Conservation (phyloP, 2,329 filamentous ascomycete species). For the Pestalotiopsis fici region DNA sequence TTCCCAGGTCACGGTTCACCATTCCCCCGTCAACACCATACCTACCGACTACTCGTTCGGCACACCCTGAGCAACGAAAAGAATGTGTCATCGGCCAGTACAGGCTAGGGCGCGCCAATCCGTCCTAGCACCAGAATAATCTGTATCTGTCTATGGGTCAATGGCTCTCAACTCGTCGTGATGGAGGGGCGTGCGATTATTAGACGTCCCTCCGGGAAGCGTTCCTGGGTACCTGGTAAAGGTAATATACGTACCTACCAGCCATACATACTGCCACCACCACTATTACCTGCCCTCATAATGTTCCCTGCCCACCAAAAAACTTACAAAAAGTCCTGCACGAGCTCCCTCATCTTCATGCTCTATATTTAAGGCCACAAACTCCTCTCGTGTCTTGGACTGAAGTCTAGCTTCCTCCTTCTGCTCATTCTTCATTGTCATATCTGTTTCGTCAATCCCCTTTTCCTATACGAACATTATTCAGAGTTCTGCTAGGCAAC, state of each 20-base stretch:
- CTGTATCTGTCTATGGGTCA: not conserved
- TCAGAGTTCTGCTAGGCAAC: constrained; percentile 8
- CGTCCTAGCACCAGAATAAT: not conserved
- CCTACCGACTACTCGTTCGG: not conserved
- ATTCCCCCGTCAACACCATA: not conserved
- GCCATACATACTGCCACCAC: too few species aligned
- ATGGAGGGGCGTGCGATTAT: constrained; percentile 5
- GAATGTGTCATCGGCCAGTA: constrained; percentile 8
- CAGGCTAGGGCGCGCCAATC: not conserved
- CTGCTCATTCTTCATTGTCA: not conserved
- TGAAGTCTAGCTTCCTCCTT: not conserved
- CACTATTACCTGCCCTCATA: not conserved
- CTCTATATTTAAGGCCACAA: constrained; percentile 9
- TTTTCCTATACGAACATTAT: not conserved
- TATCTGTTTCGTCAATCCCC: not conserved
- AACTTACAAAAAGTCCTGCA: constrained; percentile 11
- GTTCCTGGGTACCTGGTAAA: not conserved
- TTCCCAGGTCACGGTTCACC: not conserved
- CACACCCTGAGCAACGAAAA: not conserved
- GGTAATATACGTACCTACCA: not conserved
- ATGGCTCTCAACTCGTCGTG: not conserved
- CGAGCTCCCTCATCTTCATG: constrained; percentile 3
- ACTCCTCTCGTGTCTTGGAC: not conserved
- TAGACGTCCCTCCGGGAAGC: not conserved
- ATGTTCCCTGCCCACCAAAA: not conserved